These are phyloP conservation scores for Mortierella sp. DNA, from an alignment of 371 early-diverging fungal species.

Conservation along the genomic window DNA sequence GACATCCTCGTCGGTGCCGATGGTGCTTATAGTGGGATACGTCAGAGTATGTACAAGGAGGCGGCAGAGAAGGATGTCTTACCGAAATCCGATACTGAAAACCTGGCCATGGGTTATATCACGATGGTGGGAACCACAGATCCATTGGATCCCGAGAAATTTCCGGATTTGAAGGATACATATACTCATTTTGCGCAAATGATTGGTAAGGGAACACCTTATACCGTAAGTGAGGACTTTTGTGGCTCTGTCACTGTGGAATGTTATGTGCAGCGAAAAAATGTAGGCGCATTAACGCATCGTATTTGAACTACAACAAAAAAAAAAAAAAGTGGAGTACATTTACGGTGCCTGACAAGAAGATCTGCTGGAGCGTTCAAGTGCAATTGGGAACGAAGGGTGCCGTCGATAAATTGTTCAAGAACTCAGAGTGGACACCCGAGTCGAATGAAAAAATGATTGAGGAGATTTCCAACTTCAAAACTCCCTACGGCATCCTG, in stretches of 20 bases:
- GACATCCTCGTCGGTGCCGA: slow-evolving; percentile 27
- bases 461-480: slow-evolving; percentile 9
- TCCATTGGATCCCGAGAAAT: slow-evolving; percentile 11
- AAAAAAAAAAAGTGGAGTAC: slow-evolving; percentile 18
- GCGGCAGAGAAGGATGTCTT: background rate
- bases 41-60: slow-evolving; percentile 13
- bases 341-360: slow-evolving; percentile 16
- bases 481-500: slow-evolving; percentile 16
- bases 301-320: background rate
- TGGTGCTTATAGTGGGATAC: slow-evolving; percentile 19
- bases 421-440: slow-evolving; percentile 24
- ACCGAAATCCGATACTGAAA: background rate
- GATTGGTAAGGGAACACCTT: slow-evolving; percentile 9
- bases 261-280: too few relatives aligned
- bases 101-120: slow-evolving; percentile 9
- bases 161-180: slow-evolving; percentile 3
- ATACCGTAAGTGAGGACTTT: slow-evolving; percentile 20
- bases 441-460: slow-evolving; percentile 27
- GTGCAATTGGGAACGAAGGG: slow-evolving; percentile 6
- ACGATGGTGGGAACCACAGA: slow-evolving; percentile 20
- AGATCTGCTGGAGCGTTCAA: slow-evolving; percentile 19
- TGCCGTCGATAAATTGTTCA: slow-evolving; percentile 5
- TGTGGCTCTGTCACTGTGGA: too few relatives aligned
- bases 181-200: slow-evolving; percentile 2
- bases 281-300: background rate